These are phyloP conservation scores for Ophiosphaerella narmari DNA, from an alignment of 2,329 filamentous ascomycete species.

Conservation along the genomic window DNA sequence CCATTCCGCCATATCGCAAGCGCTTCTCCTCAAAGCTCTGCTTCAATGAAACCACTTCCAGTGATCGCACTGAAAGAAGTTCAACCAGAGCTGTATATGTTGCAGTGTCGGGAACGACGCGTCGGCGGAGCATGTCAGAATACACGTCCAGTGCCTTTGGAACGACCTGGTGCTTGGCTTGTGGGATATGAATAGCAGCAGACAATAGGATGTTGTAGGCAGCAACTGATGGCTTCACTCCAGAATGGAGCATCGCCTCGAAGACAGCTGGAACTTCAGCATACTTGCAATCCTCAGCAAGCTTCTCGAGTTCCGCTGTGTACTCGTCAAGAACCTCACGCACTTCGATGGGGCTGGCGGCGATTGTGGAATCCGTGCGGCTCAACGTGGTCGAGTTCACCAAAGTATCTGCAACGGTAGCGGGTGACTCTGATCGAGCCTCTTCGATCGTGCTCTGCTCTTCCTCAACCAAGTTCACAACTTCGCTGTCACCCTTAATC, in stretches of 20 bases:
- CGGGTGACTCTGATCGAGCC: constrained; percentile 37
- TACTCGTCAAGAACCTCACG: constrained; percentile 64
- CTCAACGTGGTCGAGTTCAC: constrained; percentile 32
- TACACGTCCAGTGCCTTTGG: constrained; percentile 94
- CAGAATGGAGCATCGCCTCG: constrained; percentile 83
- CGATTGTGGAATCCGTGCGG: constrained; percentile 53
- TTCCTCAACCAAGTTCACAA: constrained; percentile 38
- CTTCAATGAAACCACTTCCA: constrained; percentile 77
- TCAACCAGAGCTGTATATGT: constrained; percentile 89
- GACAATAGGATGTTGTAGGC: constrained; percentile 92
- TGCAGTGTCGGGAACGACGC: constrained; percentile 77
- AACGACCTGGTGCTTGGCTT: constrained; percentile 79
- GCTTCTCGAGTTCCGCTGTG: constrained; percentile 76
- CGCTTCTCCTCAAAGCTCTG: constrained; percentile 78
- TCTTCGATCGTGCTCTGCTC: constrained; percentile 38
- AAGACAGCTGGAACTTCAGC: constrained; percentile 89
- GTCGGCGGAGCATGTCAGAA: constrained; percentile 89
- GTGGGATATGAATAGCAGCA: constrained; percentile 81
- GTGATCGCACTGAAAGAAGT: constrained; percentile 77
- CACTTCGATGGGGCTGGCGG: constrained; percentile 62
- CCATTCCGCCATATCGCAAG: constrained; percentile 82
- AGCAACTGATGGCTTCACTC: constrained; percentile 76
- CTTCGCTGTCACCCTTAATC: constrained; percentile 56
- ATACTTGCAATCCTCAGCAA: constrained; percentile 75
- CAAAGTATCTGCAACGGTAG: constrained; percentile 34